Percentiles rank a stretch among this genome's conserved stretches.
These are phyloP conservation scores for Scheffersomyces lignicola DNA, from an alignment of 1,139 yeast genomes.

Conservation along the genomic window DNA sequence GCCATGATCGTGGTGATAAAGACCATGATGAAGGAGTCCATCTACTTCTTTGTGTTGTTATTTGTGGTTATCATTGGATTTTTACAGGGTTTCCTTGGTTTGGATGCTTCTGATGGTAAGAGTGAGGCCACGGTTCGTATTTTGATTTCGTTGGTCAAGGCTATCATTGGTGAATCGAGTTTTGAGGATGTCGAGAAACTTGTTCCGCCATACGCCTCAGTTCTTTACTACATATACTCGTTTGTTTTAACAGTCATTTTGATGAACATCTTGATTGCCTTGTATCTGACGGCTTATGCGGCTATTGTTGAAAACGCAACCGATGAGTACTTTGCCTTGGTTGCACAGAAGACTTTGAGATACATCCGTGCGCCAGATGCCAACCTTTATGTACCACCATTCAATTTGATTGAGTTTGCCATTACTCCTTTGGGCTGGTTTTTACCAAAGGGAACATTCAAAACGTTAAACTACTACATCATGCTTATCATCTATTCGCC, in stretches of 20 bases:
- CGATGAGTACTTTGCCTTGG: conserved; percentile 70
- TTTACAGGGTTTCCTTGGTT: conserved; percentile 81
- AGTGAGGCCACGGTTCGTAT: conserved; percentile 71
- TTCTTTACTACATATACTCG: conserved; percentile 73
- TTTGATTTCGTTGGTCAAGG: conserved; percentile 63
- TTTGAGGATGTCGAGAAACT: conserved; percentile 68
- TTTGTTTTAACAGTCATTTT: conserved; percentile 72
- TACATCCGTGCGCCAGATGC: conserved; percentile 89
- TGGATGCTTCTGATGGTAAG: conserved; percentile 85
- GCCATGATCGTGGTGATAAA: conserved; percentile 85
- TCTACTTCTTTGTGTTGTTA: conserved; percentile 74
- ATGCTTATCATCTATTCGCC: conserved; percentile 74
- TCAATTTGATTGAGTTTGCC: conserved; percentile 67
- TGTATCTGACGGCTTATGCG: conserved; percentile 82
- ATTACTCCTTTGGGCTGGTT: conserved; percentile 38
- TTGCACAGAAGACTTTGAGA: conserved; percentile 79
- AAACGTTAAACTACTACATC: conserved; percentile 45
- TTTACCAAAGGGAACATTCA: conserved; percentile 26
- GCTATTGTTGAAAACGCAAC: conserved; percentile 80
- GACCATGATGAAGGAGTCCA: conserved; percentile 83
- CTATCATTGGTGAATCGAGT: conserved; percentile 72
- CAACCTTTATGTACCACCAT: conserved; percentile 82
- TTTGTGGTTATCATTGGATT: conserved; percentile 75
- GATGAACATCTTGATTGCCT: conserved; percentile 80
- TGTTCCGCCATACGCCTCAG: conserved; percentile 82